These are phyloP conservation scores for Excoecaria cochinchinensis DNA, from an alignment of 345 rosid species.

Conservation along the genomic window DNA sequence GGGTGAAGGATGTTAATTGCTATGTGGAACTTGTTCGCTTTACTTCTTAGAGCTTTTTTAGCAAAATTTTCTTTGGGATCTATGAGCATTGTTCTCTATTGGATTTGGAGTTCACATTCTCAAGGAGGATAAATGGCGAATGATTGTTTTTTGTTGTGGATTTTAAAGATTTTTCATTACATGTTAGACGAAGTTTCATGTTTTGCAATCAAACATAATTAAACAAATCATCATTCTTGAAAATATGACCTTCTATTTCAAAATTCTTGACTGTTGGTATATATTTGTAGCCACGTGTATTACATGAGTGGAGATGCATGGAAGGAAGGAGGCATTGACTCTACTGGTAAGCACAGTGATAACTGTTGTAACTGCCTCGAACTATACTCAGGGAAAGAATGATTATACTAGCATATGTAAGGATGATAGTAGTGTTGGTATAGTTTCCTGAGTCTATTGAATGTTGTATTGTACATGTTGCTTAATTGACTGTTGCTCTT, in stretches of 20 bases:
- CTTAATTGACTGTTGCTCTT: neutral
- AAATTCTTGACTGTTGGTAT: conserved; percentile 36
- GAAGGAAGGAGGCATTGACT: conserved; percentile 99
- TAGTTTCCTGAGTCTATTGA: neutral
- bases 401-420: neutral
- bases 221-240: neutral
- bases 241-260: conserved; percentile 17
- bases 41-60: neutral
- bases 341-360: conserved; percentile 64
- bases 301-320: conserved; percentile 99
- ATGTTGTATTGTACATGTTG: neutral
- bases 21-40: neutral
- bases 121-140: neutral
- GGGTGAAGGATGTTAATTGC: neutral
- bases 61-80: neutral
- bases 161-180: neutral
- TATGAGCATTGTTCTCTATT: neutral
- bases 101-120: neutral
- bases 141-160: neutral
- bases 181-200: neutral
- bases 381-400: neutral
- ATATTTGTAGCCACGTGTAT: conserved; percentile 72
- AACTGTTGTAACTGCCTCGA: conserved; percentile 3
- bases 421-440: neutral
- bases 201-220: neutral